phyloP scores from a whole-genome alignment of 108 stramenopile species.

The Conticribra weissflogii region DNA sequence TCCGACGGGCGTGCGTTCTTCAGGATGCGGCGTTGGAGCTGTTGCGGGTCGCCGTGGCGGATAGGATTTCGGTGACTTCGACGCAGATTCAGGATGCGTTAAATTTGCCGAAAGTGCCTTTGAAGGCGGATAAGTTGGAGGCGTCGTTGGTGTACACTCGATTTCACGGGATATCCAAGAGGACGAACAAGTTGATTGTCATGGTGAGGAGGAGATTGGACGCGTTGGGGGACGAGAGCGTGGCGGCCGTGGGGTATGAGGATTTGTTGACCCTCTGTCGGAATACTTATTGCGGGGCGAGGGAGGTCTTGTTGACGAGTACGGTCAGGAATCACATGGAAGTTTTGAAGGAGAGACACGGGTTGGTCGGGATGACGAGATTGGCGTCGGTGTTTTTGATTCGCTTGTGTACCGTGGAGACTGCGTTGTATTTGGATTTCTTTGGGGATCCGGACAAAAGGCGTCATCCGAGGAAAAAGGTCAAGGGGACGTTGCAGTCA shows the following conservation, averaged over 20 bases:
- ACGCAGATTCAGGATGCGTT: conserved; percentile 67
- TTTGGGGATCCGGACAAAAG: conserved; percentile 74
- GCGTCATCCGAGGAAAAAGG: conserved; percentile 11
- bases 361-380: conserved; percentile 87
- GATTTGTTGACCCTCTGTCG: conserved; percentile 77
- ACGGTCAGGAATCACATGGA: conserved; percentile 88
- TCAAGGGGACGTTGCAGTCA: conserved; percentile 5
- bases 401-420: conserved; percentile 86
- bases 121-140: conserved; percentile 85
- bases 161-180: conserved; percentile 86
- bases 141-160: conserved; percentile 86
- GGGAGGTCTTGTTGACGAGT: conserved; percentile 64
- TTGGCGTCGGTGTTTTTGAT: conserved; percentile 88
- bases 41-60: conserved; percentile 81
- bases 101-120: conserved; percentile 59
- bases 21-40: conserved; percentile 85
- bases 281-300: conserved; percentile 72
- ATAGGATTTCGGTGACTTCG: conserved; percentile 75
- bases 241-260: conserved; percentile 56
- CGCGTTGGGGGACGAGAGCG: conserved; percentile 32
- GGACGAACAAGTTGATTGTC: conserved; percentile 70
- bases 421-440: conserved; percentile 84
- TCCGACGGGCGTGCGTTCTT: conserved; percentile 72
- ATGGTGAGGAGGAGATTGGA: conserved; percentile 74
- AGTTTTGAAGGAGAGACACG: conserved; percentile 77